Evolutionary conservation across 2,329 filamentous ascomycete genomes (phyloP).

Genomic region (Zarea fungicola): DNA sequence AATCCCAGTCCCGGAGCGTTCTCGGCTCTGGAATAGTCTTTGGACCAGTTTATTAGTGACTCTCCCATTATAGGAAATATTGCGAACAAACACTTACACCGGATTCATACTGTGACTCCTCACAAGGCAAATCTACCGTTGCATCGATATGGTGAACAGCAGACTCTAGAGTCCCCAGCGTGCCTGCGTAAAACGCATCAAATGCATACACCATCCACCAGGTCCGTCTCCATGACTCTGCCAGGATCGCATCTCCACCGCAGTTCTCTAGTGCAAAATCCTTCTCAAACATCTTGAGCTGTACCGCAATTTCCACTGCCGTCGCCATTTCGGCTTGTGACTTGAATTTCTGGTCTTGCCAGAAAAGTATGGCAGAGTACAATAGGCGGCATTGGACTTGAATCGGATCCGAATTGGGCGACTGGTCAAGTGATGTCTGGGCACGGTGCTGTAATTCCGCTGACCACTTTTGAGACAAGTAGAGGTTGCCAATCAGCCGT

Average conservation of each 20-base stretch:
- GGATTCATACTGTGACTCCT: slow-evolving; percentile 50
- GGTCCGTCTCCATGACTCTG: slow-evolving; percentile 59
- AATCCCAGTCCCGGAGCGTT: slow-evolving; percentile 57
- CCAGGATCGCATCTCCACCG: slow-evolving; percentile 37
- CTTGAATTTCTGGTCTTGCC: slow-evolving; percentile 22
- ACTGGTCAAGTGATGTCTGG: slow-evolving; percentile 10
- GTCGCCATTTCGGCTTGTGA: slow-evolving; percentile 30
- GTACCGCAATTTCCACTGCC: slow-evolving; percentile 53
- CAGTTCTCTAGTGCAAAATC: slow-evolving; percentile 47
- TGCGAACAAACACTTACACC: slow-evolving; percentile 26
- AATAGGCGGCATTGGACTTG: slow-evolving; percentile 32
- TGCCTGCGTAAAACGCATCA: slow-evolving; percentile 43
- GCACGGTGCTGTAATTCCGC: background rate
- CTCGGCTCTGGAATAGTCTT: slow-evolving; percentile 24
- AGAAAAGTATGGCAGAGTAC: slow-evolving; percentile 32
- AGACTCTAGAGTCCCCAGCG: slow-evolving; percentile 23
- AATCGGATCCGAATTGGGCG: slow-evolving; percentile 20
- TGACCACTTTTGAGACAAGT: slow-evolving; percentile 16
- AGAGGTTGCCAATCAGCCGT: slow-evolving; percentile 31
- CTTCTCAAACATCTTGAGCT: slow-evolving; percentile 53
- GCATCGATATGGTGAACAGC: slow-evolving; percentile 35
- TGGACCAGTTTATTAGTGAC: background rate
- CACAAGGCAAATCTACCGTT: slow-evolving; percentile 58
- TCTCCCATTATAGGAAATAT: background rate
- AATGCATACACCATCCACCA: slow-evolving; percentile 65